Percentiles rank a stretch among this genome's conserved stretches.
Conservation (phyloP, 805 yeast genomes). For the Wickerhamomyces mucosus region DNA sequence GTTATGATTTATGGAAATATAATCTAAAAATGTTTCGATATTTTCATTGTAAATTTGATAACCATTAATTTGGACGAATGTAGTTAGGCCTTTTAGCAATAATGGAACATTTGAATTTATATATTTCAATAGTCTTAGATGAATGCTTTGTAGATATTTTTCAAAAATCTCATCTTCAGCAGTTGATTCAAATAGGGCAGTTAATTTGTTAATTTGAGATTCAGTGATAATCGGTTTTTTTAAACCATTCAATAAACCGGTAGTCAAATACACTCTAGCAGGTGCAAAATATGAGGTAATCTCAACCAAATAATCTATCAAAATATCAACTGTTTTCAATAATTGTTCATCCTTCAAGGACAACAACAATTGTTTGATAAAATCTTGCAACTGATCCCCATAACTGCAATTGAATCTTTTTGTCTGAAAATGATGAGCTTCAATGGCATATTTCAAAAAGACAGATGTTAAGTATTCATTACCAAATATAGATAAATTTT, state of each 20-base stretch:
- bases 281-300: conserved; percentile 55
- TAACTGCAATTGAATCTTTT: conserved; percentile 38
- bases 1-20: conserved; percentile 16
- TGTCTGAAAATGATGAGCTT: conserved; percentile 51
- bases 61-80: conserved; percentile 22
- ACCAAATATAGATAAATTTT: conserved; percentile 38
- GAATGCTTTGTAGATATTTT: conserved; percentile 39
- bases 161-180: conserved; percentile 47
- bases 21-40: conserved; percentile 31
- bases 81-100: conserved; percentile 12
- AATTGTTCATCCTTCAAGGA: conserved; percentile 26
- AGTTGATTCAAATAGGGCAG: conserved; percentile 26
- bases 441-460: conserved; percentile 52
- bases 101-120: conserved; percentile 22
- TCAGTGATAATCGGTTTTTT: conserved; percentile 15
- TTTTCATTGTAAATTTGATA: conserved; percentile 24
- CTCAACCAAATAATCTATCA: conserved; percentile 38
- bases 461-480: conserved; percentile 30
- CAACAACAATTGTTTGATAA: conserved; percentile 28
- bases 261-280: conserved; percentile 49
- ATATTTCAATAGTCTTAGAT: conserved; percentile 35
- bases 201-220: conserved; percentile 22
- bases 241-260: conserved; percentile 52
- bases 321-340: conserved; percentile 17
- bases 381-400: conserved; percentile 41